Evolutionary conservation across 169 alveolate genomes (phyloP).

Genomic region (Eimeria necatrix): DNA sequence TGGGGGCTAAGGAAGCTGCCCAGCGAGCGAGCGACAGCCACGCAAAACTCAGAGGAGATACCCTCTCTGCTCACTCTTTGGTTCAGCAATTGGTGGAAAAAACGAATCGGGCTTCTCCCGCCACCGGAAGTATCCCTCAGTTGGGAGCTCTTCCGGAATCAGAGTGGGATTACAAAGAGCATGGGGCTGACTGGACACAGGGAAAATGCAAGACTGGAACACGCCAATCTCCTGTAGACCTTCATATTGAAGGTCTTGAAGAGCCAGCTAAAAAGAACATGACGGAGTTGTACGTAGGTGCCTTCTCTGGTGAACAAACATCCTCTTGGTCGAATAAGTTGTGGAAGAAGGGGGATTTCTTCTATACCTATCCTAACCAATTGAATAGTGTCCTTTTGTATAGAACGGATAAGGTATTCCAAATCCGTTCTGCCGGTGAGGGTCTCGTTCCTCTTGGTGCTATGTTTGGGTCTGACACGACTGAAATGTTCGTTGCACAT

Average conservation of each 20-base stretch:
- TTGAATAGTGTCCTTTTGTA: slow-evolving; percentile 85
- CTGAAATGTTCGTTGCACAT: slow-evolving; percentile 88
- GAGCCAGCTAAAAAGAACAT: slow-evolving; percentile 84
- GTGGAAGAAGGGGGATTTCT: slow-evolving; percentile 90
- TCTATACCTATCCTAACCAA: slow-evolving; percentile 87
- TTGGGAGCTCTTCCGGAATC: slow-evolving; percentile 64
- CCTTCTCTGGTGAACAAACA: slow-evolving; percentile 82
- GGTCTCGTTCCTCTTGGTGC: slow-evolving; percentile 87
- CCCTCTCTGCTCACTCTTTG: slow-evolving; percentile 61
- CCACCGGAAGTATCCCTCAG: slow-evolving; percentile 70
- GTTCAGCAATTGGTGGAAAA: slow-evolving; percentile 66
- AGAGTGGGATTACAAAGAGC: slow-evolving; percentile 86
- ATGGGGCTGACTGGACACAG: slow-evolving; percentile 89
- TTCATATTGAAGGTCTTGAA: slow-evolving; percentile 87
- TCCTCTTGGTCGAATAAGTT: slow-evolving; percentile 79
- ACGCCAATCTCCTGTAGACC: slow-evolving; percentile 91
- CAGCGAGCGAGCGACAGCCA: slow-evolving; percentile 55
- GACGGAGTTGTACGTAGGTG: slow-evolving; percentile 83
- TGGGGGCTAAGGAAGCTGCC: slow-evolving; percentile 65
- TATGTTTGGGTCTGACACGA: slow-evolving; percentile 89
- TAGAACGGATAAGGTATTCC: slow-evolving; percentile 88
- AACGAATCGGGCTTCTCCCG: not conserved
- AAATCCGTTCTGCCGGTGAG: slow-evolving; percentile 85
- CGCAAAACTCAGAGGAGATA: slow-evolving; percentile 46
- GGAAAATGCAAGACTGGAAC: slow-evolving; percentile 87